Base-by-base conservation (phyloP, 176 grass and related monocot genomes). In the Tuctoria greenei region DNA sequence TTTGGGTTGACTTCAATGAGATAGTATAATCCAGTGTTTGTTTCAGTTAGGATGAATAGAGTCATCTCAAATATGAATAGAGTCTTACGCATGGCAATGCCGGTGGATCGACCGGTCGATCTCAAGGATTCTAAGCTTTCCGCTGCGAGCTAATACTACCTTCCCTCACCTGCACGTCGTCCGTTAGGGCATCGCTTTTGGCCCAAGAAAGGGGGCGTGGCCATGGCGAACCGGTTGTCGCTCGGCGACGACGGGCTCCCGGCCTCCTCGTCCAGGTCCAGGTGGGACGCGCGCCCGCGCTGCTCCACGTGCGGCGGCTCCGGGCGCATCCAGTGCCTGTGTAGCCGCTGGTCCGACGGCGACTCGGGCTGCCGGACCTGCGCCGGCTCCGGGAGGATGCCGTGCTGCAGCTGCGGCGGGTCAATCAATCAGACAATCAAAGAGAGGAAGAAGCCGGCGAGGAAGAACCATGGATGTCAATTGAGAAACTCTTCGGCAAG, bases 271-370 rank as follows among this genome's bases (percentile, higher is more conserved):
- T 31, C 31, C 31, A 31, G 31, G 0, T 78, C 61, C 56, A 79
- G 82, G 41, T 83, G 79, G 80, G 86, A 81, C 46, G 64, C 69
- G 26, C 73, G 81, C 4, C 95, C 91, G 52, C 88, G 95, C 12
- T 98, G 95, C 68, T 40, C 88, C 24, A 81, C 91, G 26, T 98
- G 95, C 85, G 75, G 86, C 72, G 95, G 95, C n/a, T 88, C 84
- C 17, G 91, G 95, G 7, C 74, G 82, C 54, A 86, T 92, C 34
- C 35, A 86, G 5, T 98, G 95, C 84, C 49, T 94, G 7, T 98
- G 95, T 86, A 66, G 81, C 55, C 91, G 95, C 16, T 98, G 91
- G 91, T 98, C 95, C 10, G 95, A 98, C 72, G 91, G 89, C 36
- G 95, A 98, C 85, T 56, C 70, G 49, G 95, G 95, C 2, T 98